These are phyloP conservation scores for Planoprotostelium fungivorum DNA, from an alignment of 78 protist species.

Conservation along the genomic window DNA sequence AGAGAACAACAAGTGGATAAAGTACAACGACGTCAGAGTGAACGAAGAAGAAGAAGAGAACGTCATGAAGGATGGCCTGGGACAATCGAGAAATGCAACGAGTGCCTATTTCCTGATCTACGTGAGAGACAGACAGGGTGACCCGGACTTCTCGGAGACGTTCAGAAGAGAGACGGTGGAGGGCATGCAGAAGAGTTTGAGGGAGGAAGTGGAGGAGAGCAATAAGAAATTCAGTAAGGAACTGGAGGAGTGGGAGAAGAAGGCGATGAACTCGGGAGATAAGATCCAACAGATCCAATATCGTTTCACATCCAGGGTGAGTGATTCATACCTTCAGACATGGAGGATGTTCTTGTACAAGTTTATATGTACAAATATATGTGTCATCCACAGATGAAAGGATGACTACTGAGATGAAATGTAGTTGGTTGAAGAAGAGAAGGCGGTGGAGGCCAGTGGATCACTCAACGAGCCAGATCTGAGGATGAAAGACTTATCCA, in stretches of 20 bases:
- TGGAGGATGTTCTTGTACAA: too few relatives aligned
- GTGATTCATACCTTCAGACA: too few relatives aligned
- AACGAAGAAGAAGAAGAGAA: conserved; percentile 5
- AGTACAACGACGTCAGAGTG: conserved; percentile 15
- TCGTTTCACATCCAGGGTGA: background rate
- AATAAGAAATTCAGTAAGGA: background rate
- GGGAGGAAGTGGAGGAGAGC: background rate
- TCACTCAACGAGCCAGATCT: background rate
- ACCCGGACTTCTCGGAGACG: background rate
- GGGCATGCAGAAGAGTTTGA: background rate
- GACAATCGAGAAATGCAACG: background rate
- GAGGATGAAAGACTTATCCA: background rate
- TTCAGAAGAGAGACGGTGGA: background rate
- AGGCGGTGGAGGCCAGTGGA: background rate
- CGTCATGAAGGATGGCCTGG: conserved; percentile 6
- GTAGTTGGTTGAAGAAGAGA: background rate
- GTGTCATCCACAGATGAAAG: background rate
- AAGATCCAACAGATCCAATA: background rate
- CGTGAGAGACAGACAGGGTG: background rate
- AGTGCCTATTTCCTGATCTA: background rate
- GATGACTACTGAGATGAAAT: background rate
- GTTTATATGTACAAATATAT: too few relatives aligned
- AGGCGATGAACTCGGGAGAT: background rate
- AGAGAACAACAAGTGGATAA: background rate
- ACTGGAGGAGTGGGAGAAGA: background rate